Conservation (phyloP, 2,329 filamentous ascomycete species). For the Hypoxylon rubiginosum region DNA sequence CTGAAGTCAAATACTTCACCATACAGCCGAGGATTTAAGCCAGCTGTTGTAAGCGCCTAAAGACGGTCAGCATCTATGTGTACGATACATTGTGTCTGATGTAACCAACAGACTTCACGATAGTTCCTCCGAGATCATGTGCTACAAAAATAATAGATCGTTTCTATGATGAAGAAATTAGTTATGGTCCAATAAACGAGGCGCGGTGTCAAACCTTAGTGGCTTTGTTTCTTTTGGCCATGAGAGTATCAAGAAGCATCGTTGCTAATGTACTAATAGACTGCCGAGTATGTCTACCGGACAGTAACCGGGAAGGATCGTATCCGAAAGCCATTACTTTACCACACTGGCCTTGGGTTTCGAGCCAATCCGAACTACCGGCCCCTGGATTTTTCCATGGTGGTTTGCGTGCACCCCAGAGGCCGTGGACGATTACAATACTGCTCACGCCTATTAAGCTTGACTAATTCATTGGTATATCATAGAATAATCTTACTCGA, state of each 20-base stretch:
- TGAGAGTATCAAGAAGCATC: constrained; percentile 4
- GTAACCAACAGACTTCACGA: constrained; percentile 22
- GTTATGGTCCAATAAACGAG: neutral
- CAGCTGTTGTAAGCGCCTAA: constrained; percentile 10
- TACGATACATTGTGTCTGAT: neutral
- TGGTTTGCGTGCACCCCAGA: constrained; percentile 10
- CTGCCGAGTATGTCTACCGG: neutral
- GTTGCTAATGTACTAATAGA: neutral
- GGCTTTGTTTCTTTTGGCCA: neutral
- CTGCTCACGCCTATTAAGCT: constrained; percentile 14
- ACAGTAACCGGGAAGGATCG: constrained; percentile 1
- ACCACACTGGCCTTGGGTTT: neutral
- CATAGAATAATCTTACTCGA: constrained; percentile 1
- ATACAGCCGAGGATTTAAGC: constrained; percentile 2
- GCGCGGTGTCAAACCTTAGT: neutral
- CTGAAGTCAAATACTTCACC: constrained; percentile 10
- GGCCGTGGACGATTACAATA: constrained; percentile 20
- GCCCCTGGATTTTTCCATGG: constrained; percentile 21
- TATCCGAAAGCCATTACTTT: constrained; percentile 15
- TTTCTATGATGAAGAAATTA: constrained; percentile 10
- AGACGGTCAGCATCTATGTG: neutral
- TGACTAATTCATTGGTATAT: neutral
- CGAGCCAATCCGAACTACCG: constrained; percentile 12
- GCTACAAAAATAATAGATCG: constrained; percentile 25
- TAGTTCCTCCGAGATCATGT: constrained; percentile 24